Evolutionary conservation across 441 rosid genomes (phyloP), one percentile per base, ranked within the genome.

Genomic region (Adansonia grandidieri): DNA sequence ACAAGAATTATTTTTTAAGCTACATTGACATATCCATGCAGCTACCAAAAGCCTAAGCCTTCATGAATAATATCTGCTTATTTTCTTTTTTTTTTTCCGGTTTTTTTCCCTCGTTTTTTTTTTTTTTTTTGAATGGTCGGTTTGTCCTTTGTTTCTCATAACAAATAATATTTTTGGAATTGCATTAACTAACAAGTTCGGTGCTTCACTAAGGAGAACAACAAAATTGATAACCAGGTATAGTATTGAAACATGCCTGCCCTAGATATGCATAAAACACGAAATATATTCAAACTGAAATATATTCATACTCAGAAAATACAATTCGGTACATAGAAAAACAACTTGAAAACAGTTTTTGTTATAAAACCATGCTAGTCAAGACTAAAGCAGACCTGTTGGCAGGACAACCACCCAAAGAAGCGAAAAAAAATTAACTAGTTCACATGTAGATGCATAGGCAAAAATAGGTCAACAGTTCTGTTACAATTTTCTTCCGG

Each of bases 41-140:
- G 10, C 60, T 71, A 22, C 45, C 44, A 71, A 50, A 22, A 10
- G 40, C 53, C 40, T 10, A 0, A 48, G 11, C 42, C 32, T 74
- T 14, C 66, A 74, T 42, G 40, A 74, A 74, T 22, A 60, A 44
- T 73, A 73, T 60, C 37, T 51, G 61, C 45, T 71, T 61, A 28
- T 70, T 70, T n/a, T 15, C 10, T 32, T 70, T 70, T 22, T 0
- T 61, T 61, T 24, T 61, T 24, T 93, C 77, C 98, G 93, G 6
- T 4, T 37, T 37, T 37, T 37, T 37, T 5, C 6, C 42, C 6
- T 0, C 0, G 4, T 37, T 37, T 28, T 0, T 63, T 62, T 20
- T 45, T 10, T 11, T 19, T 45, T 68, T 1, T 45, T 68, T 22
- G 10, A 48, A 48, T 48, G 19, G 42, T 69, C n/a, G n/a, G 42